Evolutionary conservation across 2,329 filamentous ascomycete genomes (phyloP), one percentile per base, ranked within the genome.

Genomic region (Emergomyces orientalis): DNA sequence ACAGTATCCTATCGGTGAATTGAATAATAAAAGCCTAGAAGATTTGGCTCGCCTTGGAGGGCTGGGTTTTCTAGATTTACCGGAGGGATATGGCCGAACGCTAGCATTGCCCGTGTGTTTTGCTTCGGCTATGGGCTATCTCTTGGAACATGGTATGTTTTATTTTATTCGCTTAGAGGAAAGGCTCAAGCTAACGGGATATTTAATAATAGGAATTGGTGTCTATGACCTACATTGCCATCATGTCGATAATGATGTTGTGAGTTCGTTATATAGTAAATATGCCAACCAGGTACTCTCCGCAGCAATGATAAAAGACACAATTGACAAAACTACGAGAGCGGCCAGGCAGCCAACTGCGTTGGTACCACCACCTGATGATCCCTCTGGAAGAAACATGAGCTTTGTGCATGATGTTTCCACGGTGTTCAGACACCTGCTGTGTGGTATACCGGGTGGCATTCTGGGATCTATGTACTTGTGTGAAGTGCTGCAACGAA

Each of bases 1-100:
- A 62, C 71, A 69, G 30, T 64, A 65, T 55, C 67, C 68, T 7
- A 73, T 76, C 67, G 70, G 70, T 51, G 71, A 72, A 13, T 64
- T 79, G 60, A 71, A 66, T 55, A 75, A 73, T n/a, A 75, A 67
- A 56, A 67, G 70, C 14, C 52, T 80, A 19, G 77, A 79, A 59
- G 72, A 70, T n/a, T 69, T 80, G 25, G 71, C 75, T 55, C 75
- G 75, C 14, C 70, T 80, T 30, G 78, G 78, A 57, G 78, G 78
- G 7, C 69, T 77, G 62, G 74, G 74, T 63, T 71, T 73, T 62
- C 65, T 80, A 25, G 69, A 67, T 7, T 68, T 78, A 5, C 76
- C 76, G 0, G 63, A 60, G 1, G 72, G 76, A 17, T 74, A 77
- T 66, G 72, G 72, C 4, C 76, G 69, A 14, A 69, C 71, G 4